Conservation (phyloP, 2,329 filamentous ascomycete species). For the Phialocephala sp. region DNA sequence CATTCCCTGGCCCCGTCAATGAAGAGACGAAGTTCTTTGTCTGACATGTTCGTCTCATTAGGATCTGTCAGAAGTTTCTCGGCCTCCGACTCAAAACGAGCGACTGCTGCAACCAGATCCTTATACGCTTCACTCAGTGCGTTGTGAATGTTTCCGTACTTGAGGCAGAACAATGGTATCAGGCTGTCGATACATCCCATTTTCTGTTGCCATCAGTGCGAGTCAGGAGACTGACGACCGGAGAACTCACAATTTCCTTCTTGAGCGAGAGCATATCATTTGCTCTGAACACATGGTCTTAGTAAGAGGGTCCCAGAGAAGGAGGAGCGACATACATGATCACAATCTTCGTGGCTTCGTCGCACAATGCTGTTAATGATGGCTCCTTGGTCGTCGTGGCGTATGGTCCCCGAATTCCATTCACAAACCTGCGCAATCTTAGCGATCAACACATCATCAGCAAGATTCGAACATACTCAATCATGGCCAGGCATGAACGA, state of each 20-base stretch:
- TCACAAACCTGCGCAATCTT: conserved; percentile 10
- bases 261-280: conserved; percentile 38
- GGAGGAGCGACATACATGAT: conserved; percentile 26
- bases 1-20: conserved; percentile 20
- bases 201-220: neutral
- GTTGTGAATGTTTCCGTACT: conserved; percentile 16
- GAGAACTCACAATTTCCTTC: conserved; percentile 31
- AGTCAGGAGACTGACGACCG: neutral
- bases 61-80: conserved; percentile 13
- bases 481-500: conserved; percentile 27
- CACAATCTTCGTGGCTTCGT: conserved; percentile 35
- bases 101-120: conserved; percentile 15
- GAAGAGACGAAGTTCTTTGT: conserved; percentile 21
- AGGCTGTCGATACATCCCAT: conserved; percentile 21
- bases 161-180: conserved; percentile 17
- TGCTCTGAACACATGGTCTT: conserved; percentile 11
- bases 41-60: conserved; percentile 17
- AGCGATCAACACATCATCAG: neutral
- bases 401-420: conserved; percentile 22
- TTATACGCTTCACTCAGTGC: conserved; percentile 22
- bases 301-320: neutral
- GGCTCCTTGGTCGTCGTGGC: conserved; percentile 21
- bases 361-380: conserved; percentile 31
- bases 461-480: conserved; percentile 31
- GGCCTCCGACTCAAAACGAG: conserved; percentile 18